Evolutionary conservation across 331 rosid species (phyloP), one percentile per base, ranked within the genome.

Genomic region (Quercus phellos): DNA sequence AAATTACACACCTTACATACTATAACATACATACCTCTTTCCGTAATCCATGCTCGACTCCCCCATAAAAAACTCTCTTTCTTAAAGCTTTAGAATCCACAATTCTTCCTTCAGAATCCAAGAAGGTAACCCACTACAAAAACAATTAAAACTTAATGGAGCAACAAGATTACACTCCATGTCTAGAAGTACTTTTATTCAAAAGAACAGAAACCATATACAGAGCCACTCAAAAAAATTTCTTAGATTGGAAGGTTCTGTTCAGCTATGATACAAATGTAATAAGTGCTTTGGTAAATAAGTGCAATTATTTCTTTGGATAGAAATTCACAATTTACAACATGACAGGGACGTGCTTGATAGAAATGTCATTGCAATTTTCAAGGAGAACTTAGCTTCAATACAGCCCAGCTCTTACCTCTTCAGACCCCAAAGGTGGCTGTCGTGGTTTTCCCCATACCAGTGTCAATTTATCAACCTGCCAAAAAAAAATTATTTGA

Each of bases 371-470:
- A 76, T 54, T 27, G 17, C 17, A 55, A 73, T 46, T 46, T 29
- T 27, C 55, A 63, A 9, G 69, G 16, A 68, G 22, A 58, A 24
- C 69, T 59, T 58, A 66, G 69, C 67, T 72, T 68, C 55, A 85
- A 51, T 11, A 80, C 70, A 78, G 61, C 71, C 75, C 64, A 80
- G 38, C 54, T 14, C 89, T 81, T 85, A 95, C 99, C 97, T 95
- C 98, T 79, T 81, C 89, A 88, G 85, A 78, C 56, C 84, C 93
- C 80, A 93, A 83, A 68, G 99, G 92, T 72, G 97, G 85, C 74
- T 89, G 96, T 66, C 98, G 91, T 18, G 96, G 97, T 74, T 95
- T 92, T 78, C 98, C 99, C 99, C 99, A 95, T 29, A 91, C 92
- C 32, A 95, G 82, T 43, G 97, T 85, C 77, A 84, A 61, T 22